Conservation (phyloP, 2,329 filamentous ascomycete species). For the Ophiostoma ulmi region DNA sequence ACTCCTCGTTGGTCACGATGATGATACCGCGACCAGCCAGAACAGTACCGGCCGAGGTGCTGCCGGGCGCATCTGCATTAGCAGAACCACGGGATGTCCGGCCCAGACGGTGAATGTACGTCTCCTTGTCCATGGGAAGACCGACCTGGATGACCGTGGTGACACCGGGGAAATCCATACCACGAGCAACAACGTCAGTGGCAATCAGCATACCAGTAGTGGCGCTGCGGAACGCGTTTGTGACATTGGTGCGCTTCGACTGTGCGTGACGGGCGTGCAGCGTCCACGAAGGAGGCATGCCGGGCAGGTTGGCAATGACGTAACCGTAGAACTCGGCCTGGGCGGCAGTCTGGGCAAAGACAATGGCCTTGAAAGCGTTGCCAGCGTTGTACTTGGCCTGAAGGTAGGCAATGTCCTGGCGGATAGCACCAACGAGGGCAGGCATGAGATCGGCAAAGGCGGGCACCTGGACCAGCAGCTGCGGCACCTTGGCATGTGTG, state of each 20-base stretch:
- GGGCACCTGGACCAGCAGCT: constrained; percentile 64
- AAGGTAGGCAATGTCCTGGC: constrained; percentile 36
- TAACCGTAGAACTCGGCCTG: constrained; percentile 48
- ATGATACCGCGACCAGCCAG: constrained; percentile 55
- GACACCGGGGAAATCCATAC: constrained; percentile 68
- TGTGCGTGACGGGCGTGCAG: constrained; percentile 51
- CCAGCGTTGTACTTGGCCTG: constrained; percentile 24
- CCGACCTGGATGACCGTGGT: constrained; percentile 62
- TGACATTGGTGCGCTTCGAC: constrained; percentile 48
- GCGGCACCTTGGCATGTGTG: constrained; percentile 71
- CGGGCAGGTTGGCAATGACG: constrained; percentile 39
- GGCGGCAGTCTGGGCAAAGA: constrained; percentile 65
- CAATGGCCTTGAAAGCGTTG: constrained; percentile 72
- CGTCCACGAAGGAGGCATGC: constrained; percentile 41
- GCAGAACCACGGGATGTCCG: constrained; percentile 63
- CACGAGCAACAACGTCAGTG: constrained; percentile 65
- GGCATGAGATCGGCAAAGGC: constrained; percentile 62
- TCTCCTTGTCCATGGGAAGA: constrained; percentile 53
- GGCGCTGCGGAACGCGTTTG: constrained; percentile 57
- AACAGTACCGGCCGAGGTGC: constrained; percentile 49
- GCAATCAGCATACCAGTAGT: constrained; percentile 55
- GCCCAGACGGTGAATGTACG: constrained; percentile 63
- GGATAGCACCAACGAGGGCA: constrained; percentile 54
- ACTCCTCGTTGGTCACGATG: constrained; percentile 50
- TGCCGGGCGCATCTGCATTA: constrained; percentile 56